Base-by-base conservation (phyloP, 768 basidiomycete genomes). In the Pisolithus sp. region DNA sequence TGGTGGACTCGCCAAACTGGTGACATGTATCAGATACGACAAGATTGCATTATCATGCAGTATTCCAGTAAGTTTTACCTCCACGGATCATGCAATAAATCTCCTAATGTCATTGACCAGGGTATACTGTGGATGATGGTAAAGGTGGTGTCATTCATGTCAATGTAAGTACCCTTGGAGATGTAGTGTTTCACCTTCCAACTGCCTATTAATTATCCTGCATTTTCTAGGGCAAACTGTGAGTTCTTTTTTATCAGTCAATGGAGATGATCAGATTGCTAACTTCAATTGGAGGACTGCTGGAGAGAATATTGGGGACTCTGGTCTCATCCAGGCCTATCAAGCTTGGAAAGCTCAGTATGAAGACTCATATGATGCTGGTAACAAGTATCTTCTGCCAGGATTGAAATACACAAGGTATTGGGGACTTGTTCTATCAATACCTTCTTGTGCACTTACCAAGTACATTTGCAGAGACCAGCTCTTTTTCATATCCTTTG, bases 1-100 rank as follows among this genome's bases (percentile, higher is more conserved):
- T 97, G 93, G 93, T 97, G 93, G 93, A 86, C 89, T 2, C 89
- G 93, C 54, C 71, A 74, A 39, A 97, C 95, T 3, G 89, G 85
- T 59, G 76, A 82, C 54, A 86, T 85, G 0, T 99, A 94, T 76
- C 74, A 89, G 50, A 76, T 78, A 54, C 84, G 85, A 49, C 87
- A 92, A 59, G 79, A 86, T 50, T 98, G 95, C 65, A 86, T 99
- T 49, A 82, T 89, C n/a, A 77, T 86, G 48, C 94, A 97, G 66
- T 98, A 85, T 69, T 89, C 86, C n/a, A 76, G 86, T 87, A 59
- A 21, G 21, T 8, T 50, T 10, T 50, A 3, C 1, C 30, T 37
- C 5, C n/a, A 44, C 37, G 17, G 34, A 17, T 23, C 20, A 37
- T 34, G 23, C 20, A 36, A 17, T 26, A 26, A 36, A 24, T 12